Evolutionary conservation across 805 yeast species (phyloP).

Genomic region (Pichia exigua): DNA sequence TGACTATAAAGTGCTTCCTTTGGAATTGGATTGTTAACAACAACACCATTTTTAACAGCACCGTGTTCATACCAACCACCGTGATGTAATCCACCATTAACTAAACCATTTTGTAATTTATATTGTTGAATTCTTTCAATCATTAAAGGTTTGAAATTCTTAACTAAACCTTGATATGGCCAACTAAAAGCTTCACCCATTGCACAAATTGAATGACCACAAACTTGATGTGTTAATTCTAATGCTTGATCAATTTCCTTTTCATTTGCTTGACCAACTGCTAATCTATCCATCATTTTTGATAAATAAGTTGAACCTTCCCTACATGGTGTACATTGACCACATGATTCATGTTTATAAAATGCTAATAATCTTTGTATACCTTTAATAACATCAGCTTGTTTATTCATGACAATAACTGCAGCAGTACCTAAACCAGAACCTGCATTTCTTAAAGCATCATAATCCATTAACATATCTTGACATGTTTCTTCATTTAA

Average conservation of each 20-base stretch:
- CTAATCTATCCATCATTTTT: constrained; percentile 79
- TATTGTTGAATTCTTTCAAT: constrained; percentile 66
- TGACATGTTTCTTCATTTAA: constrained; percentile 62
- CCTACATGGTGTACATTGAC: constrained; percentile 92
- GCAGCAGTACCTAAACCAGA: constrained; percentile 92
- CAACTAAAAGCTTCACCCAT: constrained; percentile 91
- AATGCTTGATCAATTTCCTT: constrained; percentile 78
- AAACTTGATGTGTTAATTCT: constrained; percentile 80
- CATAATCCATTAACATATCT: constrained; percentile 77
- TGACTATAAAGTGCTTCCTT: constrained; percentile 29
- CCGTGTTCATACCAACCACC: constrained; percentile 78
- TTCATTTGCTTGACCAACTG: constrained; percentile 68
- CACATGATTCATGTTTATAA: constrained; percentile 89
- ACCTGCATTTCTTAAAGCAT: constrained; percentile 76
- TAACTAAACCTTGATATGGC: constrained; percentile 87
- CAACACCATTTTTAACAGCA: constrained; percentile 52
- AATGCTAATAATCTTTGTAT: constrained; percentile 79
- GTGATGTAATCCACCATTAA: constrained; percentile 31
- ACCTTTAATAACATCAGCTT: constrained; percentile 76
- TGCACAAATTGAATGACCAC: constrained; percentile 90
- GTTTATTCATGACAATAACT: constrained; percentile 83
- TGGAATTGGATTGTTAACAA: constrained; percentile 53
- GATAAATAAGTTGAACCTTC: constrained; percentile 86
- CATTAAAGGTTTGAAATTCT: constrained; percentile 77
- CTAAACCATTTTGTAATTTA: constrained; percentile 36